Conservation (phyloP, 176 grass and related monocot species). For the Bolboschoenus planiculmis region DNA sequence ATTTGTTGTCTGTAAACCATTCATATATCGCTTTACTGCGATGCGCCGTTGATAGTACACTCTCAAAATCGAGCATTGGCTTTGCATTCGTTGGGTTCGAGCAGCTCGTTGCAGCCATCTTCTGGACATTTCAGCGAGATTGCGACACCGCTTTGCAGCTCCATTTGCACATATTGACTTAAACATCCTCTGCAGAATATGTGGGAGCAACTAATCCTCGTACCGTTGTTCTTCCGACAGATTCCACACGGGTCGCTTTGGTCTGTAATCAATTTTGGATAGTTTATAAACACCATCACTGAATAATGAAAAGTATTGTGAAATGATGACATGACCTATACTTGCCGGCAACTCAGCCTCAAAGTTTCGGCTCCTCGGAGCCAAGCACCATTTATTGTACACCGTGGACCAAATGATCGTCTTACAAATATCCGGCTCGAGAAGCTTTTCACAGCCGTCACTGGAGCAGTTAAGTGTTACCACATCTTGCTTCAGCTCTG, state of each 20-base stretch:
- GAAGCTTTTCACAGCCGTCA: not conserved
- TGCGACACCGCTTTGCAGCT: not conserved
- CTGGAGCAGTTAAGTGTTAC: not conserved
- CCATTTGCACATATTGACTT: not conserved
- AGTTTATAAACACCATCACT: not conserved
- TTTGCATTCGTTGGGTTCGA: not conserved
- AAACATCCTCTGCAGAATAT: slow-evolving; percentile 1
- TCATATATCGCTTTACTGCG: not conserved
- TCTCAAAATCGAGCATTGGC: not conserved
- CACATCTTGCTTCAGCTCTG: not conserved
- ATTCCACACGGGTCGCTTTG: not conserved
- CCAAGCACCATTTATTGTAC: not conserved
- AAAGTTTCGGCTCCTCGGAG: not conserved
- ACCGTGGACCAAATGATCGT: not conserved
- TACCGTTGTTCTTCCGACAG: not conserved
- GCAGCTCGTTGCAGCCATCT: not conserved
- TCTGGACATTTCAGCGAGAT: not conserved
- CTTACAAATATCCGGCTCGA: not conserved
- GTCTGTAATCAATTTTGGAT: not conserved
- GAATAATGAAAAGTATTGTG: no score
- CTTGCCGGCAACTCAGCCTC: not conserved
- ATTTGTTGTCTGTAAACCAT: not conserved
- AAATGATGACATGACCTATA: not conserved
- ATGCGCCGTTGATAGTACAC: not conserved
- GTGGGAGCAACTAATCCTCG: not conserved